Conservation (phyloP, 257 asterid genomes). For the Misopates orontium region DNA sequence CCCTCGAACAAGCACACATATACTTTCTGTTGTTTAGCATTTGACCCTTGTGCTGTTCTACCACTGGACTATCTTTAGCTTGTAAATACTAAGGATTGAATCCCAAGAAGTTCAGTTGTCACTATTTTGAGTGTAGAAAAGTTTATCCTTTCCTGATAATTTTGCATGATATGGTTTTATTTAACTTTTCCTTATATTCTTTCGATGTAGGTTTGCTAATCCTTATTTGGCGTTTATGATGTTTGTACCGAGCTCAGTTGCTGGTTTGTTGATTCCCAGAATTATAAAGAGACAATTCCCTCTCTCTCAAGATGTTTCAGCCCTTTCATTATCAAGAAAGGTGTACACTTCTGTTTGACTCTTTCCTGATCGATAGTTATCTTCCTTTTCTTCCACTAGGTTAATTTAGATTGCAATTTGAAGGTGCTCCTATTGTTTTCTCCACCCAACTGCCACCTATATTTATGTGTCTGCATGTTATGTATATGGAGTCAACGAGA, state of each 20-base stretch:
- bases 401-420: slow-evolving; percentile 14
- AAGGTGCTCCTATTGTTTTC: slow-evolving; percentile 23
- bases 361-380: slow-evolving; percentile 6
- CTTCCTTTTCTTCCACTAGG: not conserved
- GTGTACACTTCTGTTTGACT: slow-evolving; percentile 39
- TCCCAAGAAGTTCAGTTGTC: not conserved
- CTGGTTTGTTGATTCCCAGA: slow-evolving; percentile 81
- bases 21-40: not conserved
- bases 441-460: not conserved
- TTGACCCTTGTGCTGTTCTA: not conserved
- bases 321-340: slow-evolving; percentile 55
- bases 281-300: slow-evolving; percentile 63
- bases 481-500: slow-evolving; percentile 20
- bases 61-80: not conserved
- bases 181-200: slow-evolving; percentile 22
- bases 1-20: not conserved
- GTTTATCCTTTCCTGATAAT: slow-evolving; percentile 15
- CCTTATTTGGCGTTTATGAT: slow-evolving; percentile 77
- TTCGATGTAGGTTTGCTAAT: slow-evolving; percentile 69
- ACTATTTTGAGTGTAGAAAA: not conserved
- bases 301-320: slow-evolving; percentile 58
- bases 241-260: slow-evolving; percentile 89
- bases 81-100: not conserved
- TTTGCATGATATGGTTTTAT: not conserved
- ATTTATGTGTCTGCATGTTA: slow-evolving; percentile 22